phyloP scores from a whole-genome alignment of 192 early-diverging fungal genomes.

The Spinellus fusiger region DNA sequence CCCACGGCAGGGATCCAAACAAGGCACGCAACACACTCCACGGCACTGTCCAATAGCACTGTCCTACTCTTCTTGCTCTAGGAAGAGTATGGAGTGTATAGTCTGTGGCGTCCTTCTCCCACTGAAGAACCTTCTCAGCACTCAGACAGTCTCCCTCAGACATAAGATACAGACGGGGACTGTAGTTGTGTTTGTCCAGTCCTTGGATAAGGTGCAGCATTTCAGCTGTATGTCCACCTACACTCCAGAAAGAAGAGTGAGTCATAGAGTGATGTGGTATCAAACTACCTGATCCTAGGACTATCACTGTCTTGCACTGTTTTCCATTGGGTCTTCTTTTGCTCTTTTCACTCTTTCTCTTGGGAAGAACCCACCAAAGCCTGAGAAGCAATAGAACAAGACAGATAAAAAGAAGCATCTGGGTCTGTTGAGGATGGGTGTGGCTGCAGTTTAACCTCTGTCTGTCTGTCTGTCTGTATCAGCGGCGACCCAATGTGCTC shows the following conservation, averaged over 20 bases:
- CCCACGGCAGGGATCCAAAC: conserved; percentile 33
- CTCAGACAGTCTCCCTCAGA: conserved; percentile 61
- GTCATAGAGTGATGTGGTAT: conserved; percentile 6
- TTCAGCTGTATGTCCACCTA: conserved; percentile 90
- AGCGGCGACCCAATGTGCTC: too few species aligned
- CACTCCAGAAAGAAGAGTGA: conserved; percentile 20
- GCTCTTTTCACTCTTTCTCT: neutral
- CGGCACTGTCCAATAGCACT: conserved; percentile 55
- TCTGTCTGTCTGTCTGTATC: neutral
- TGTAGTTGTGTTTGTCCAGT: conserved; percentile 51
- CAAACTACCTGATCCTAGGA: conserved; percentile 27
- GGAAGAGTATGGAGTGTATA: conserved; percentile 46
- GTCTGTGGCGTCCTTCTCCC: conserved; percentile 31
- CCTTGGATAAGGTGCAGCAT: conserved; percentile 71
- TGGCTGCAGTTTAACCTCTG: neutral
- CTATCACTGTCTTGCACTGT: conserved; percentile 32
- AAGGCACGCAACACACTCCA: conserved; percentile 36
- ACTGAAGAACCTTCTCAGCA: conserved; percentile 42
- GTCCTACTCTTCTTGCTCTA: conserved; percentile 68
- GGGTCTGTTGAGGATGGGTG: neutral
- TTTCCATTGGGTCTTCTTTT: conserved; percentile 13
- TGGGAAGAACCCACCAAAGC: neutral
- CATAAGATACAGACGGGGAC: conserved; percentile 67
- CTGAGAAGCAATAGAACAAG: neutral
- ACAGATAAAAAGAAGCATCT: neutral